phyloP scores from a whole-genome alignment of 108 stramenopile species.

The Skeletonema costatum region DNA sequence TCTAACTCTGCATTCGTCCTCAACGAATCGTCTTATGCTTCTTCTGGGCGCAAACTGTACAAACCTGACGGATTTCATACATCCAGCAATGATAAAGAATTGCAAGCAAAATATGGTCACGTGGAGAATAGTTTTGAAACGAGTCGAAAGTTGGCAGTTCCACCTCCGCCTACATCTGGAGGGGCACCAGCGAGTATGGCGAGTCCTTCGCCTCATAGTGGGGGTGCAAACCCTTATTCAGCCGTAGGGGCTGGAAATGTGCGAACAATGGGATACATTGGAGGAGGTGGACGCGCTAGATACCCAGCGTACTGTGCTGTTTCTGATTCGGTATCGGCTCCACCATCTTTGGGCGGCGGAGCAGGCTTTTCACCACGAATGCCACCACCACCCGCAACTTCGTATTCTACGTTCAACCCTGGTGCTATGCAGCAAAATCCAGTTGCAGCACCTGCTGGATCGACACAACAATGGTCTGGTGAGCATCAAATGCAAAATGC shows the following conservation, averaged over 20 bases:
- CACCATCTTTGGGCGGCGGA: constrained; percentile 7
- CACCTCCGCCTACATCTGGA: constrained; percentile 42
- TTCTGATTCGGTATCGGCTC: constrained; percentile 34
- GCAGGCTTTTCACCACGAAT: neutral
- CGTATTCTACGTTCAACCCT: constrained; percentile 33
- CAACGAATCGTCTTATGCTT: constrained; percentile 5
- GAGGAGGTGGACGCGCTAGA: constrained; percentile 18
- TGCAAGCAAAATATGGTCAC: constrained; percentile 89
- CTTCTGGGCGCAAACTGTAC: constrained; percentile 35
- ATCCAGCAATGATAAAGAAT: constrained; percentile 71
- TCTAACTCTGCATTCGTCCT: constrained; percentile 38
- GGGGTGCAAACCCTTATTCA: constrained; percentile 43
- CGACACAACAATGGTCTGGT: neutral
- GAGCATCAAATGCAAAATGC: neutral
- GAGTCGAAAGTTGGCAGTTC: constrained; percentile 27
- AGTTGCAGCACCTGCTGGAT: neutral
- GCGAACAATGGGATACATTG: constrained; percentile 14
- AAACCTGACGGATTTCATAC: constrained; percentile 92
- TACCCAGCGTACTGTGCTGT: constrained; percentile 53
- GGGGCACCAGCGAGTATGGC: neutral
- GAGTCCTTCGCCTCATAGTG: neutral
- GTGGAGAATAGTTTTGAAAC: constrained; percentile 36
- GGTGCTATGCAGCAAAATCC: constrained; percentile 12
- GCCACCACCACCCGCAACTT: constrained; percentile 21
- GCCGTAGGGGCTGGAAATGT: constrained; percentile 13